phyloP scores from a whole-genome alignment of 768 basidiomycete species.

The Dictyophora rubrovolvata region DNA sequence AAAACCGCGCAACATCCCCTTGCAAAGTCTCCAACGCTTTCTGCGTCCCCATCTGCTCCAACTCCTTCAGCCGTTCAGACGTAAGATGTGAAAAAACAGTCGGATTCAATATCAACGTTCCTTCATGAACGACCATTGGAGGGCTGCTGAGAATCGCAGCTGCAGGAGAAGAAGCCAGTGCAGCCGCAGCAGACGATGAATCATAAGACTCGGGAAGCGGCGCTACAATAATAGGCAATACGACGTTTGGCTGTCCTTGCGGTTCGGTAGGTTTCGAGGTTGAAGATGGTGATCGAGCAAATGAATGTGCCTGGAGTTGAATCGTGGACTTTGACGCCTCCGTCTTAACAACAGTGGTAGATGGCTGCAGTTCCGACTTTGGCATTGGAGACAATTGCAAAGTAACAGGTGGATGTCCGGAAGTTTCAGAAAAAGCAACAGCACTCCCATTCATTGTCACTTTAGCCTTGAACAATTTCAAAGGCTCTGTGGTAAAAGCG shows the following conservation, averaged over 20 bases:
- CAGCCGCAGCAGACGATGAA: conserved; percentile 23
- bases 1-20: conserved; percentile 71
- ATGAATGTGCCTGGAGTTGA: conserved; percentile 10
- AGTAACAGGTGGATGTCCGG: neutral
- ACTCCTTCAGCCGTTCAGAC: conserved; percentile 57
- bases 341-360: conserved; percentile 10
- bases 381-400: neutral
- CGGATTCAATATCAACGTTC: conserved; percentile 76
- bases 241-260: neutral
- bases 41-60: conserved; percentile 74
- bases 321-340: conserved; percentile 10
- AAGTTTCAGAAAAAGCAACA: neutral
- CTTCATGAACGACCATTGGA: conserved; percentile 76
- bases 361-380: neutral
- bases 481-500: conserved; percentile 2
- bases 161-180: conserved; percentile 26
- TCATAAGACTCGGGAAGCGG: conserved; percentile 15
- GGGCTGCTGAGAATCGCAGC: conserved; percentile 24
- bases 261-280: neutral
- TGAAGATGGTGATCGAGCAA: neutral
- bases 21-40: conserved; percentile 76
- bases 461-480: neutral
- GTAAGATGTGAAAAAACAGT: conserved; percentile 73
- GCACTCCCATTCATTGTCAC: neutral
- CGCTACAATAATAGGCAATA: neutral